These are phyloP conservation scores for Verticillium nonalfalfae DNA, from an alignment of 2,329 filamentous ascomycete species.

Conservation along the genomic window DNA sequence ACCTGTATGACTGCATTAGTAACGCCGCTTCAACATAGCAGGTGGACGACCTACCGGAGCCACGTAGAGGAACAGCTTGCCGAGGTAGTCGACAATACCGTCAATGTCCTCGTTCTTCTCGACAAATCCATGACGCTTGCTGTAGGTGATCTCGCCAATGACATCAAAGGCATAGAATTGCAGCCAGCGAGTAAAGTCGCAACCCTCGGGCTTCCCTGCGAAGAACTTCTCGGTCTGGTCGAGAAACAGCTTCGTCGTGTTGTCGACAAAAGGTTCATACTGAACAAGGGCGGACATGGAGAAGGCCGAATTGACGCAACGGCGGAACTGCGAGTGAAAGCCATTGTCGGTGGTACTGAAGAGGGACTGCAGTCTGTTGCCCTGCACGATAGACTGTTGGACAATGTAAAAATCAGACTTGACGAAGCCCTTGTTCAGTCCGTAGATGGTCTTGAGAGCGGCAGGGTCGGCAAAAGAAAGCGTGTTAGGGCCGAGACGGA, in stretches of 20 bases:
- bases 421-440: constrained; percentile 71
- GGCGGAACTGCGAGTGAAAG: constrained; percentile 69
- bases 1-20: constrained; percentile 35
- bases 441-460: constrained; percentile 72
- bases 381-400: constrained; percentile 66
- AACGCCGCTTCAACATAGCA: not conserved
- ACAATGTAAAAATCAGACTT: constrained; percentile 83
- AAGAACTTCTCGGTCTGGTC: constrained; percentile 52
- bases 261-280: constrained; percentile 76
- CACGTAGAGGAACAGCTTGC: constrained; percentile 62
- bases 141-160: constrained; percentile 72
- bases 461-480: constrained; percentile 69
- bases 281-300: constrained; percentile 71
- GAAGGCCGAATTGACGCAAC: constrained; percentile 71
- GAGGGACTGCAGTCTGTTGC: constrained; percentile 61
- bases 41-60: constrained; percentile 48
- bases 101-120: constrained; percentile 71
- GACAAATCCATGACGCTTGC: constrained; percentile 68
- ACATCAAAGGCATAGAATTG: constrained; percentile 81
- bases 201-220: constrained; percentile 34
- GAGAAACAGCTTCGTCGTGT: constrained; percentile 66
- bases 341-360: constrained; percentile 71
- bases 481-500: constrained; percentile 67
- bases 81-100: constrained; percentile 62
- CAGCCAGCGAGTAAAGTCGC: constrained; percentile 66